Conservation (phyloP, 1,139 yeast genomes). For the Yamadazyma aaseri region DNA sequence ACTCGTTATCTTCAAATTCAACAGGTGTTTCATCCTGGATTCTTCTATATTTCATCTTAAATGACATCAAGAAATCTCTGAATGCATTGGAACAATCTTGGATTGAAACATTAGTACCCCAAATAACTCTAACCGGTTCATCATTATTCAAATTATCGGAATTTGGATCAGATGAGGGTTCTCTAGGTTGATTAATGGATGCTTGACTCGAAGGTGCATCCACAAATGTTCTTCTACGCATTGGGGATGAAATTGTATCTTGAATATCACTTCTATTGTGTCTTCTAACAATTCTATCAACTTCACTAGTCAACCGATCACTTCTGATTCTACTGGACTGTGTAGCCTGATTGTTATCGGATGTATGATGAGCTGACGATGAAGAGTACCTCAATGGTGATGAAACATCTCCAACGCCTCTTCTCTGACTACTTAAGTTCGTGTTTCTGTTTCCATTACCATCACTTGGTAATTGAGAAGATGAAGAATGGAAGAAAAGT, state of each 20-base stretch:
- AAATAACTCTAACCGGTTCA: conserved; percentile 85
- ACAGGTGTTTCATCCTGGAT: conserved; percentile 34
- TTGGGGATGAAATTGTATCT: conserved; percentile 43
- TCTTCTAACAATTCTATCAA: conserved; percentile 43
- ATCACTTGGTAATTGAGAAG: conserved; percentile 46
- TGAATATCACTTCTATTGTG: conserved; percentile 44
- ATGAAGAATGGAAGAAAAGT: conserved; percentile 57
- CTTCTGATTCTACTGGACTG: conserved; percentile 22
- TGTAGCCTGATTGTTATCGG: conserved; percentile 25
- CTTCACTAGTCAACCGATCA: conserved; percentile 40
- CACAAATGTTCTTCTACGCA: conserved; percentile 37
- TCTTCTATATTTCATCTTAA: conserved; percentile 75
- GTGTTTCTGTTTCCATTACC: conserved; percentile 18
- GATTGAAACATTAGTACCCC: conserved; percentile 98
- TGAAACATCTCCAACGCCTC: conserved; percentile 29
- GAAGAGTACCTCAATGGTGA: conserved; percentile 50
- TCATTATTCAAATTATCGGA: conserved; percentile 34
- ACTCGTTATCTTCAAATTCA: conserved; percentile 64
- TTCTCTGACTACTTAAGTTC: conserved; percentile 16
- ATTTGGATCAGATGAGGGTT: conserved; percentile 26
- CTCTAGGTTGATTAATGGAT: conserved; percentile 9
- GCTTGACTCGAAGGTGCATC: conserved; percentile 13
- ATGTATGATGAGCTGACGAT: conserved; percentile 39
- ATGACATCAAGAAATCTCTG: conserved; percentile 79
- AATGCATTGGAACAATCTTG: conserved; percentile 80